Conservation (phyloP, 2,329 filamentous ascomycete species). For the Apiospora arundinis region DNA sequence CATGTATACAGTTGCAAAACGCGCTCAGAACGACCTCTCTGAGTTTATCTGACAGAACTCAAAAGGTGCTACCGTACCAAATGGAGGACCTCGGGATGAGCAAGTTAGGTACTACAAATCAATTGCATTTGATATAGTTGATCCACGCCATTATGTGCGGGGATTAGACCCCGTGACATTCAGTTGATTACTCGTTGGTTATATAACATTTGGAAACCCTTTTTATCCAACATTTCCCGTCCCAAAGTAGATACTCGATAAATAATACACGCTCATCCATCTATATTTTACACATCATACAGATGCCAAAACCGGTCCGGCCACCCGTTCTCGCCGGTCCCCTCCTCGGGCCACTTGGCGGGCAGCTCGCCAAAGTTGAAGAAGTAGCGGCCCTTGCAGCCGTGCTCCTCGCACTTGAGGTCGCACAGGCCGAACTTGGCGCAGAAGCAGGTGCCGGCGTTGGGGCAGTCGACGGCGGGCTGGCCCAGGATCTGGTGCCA, state of each 20-base stretch:
- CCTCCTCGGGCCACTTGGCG: conserved; percentile 25
- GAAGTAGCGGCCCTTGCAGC: conserved; percentile 55
- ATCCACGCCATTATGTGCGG: too few species aligned
- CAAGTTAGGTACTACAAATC: too few species aligned
- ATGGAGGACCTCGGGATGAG: too few species aligned
- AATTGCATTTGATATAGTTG: too few species aligned
- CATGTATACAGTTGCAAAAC: too few species aligned
- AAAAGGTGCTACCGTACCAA: too few species aligned
- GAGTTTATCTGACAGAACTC: too few species aligned
- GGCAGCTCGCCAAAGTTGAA: conserved; percentile 29
- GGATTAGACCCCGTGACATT: too few species aligned
- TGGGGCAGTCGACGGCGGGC: conserved; percentile 56
- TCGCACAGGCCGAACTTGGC: conserved; percentile 60
- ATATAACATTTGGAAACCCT: background rate
- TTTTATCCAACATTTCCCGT: background rate
- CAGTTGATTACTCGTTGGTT: background rate
- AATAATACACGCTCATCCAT: background rate
- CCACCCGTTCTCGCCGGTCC: conserved; percentile 26
- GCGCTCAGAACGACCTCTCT: too few species aligned
- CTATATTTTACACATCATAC: background rate
- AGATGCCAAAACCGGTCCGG: conserved; percentile 23
- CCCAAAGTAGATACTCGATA: background rate
- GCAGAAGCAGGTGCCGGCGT: conserved; percentile 61
- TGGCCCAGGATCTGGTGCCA: conserved; percentile 51
- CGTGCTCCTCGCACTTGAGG: conserved; percentile 38